These are phyloP conservation scores for Aspergillus transmontanensis DNA, from an alignment of 2,329 filamentous ascomycete species.

Conservation along the genomic window DNA sequence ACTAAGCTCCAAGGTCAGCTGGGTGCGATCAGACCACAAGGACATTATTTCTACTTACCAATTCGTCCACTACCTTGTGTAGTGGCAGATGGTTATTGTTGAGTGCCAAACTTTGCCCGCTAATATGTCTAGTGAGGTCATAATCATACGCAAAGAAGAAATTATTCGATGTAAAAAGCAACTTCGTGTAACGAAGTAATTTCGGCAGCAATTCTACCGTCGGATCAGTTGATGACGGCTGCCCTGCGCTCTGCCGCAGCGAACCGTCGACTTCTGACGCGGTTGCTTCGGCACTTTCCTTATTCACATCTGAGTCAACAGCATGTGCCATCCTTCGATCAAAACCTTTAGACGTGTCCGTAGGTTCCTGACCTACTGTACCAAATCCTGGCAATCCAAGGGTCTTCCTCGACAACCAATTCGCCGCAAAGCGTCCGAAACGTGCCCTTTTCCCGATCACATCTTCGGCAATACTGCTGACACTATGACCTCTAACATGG, in stretches of 20 bases:
- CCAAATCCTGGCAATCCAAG: conserved; percentile 75
- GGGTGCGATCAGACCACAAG: not conserved
- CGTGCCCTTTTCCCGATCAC: conserved; percentile 80
- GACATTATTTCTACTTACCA: conserved; percentile 46
- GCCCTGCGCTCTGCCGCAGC: conserved; percentile 9
- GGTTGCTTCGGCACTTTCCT: conserved; percentile 15
- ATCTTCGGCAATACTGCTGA: conserved; percentile 75
- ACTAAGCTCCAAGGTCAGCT: conserved; percentile 47
- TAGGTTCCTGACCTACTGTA: conserved; percentile 59
- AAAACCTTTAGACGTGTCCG: conserved; percentile 23
- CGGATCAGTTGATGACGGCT: conserved; percentile 33
- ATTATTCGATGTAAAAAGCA: conserved; percentile 81
- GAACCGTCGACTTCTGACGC: conserved; percentile 5
- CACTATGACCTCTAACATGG: conserved; percentile 34
- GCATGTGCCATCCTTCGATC: conserved; percentile 13
- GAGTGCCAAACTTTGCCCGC: conserved; percentile 40
- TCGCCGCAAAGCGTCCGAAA: conserved; percentile 85
- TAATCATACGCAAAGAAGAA: conserved; percentile 97
- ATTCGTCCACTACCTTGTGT: conserved; percentile 70
- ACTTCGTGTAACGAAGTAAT: conserved; percentile 76
- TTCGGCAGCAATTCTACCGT: conserved; percentile 73
- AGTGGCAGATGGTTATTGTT: conserved; percentile 60
- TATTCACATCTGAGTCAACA: conserved; percentile 12
- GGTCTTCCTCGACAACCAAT: conserved; percentile 86
- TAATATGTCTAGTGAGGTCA: conserved; percentile 75